A percentile compares a stretch with the other conserved stretches of the same genome.
These are phyloP conservation scores for Stagonosporopsis rhizophila DNA, from an alignment of 2,329 filamentous ascomycete genomes.

Conservation along the genomic window DNA sequence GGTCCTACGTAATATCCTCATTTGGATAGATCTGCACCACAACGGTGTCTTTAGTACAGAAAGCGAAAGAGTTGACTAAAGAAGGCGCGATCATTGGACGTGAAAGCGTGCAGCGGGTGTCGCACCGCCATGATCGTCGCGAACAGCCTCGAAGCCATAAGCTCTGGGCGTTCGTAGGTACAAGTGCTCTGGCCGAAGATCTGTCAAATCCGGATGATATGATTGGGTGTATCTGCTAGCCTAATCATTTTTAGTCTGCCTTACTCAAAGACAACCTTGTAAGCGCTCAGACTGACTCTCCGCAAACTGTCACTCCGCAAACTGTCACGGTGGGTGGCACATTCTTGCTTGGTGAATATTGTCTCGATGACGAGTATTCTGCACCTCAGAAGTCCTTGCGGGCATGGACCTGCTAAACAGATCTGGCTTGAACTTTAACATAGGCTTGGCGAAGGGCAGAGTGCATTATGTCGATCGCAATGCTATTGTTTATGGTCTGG, in stretches of 20 bases:
- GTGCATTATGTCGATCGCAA: background rate
- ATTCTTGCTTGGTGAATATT: background rate
- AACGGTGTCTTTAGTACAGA: slow-evolving; percentile 1
- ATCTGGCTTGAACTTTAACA: background rate
- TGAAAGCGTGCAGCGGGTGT: background rate
- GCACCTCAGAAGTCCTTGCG: background rate
- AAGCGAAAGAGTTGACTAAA: background rate
- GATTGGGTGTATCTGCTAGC: background rate
- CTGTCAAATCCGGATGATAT: background rate
- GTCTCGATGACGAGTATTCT: background rate
- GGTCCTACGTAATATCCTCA: slow-evolving; percentile 1
- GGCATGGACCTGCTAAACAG: background rate
- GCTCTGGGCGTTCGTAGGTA: background rate
- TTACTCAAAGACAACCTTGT: background rate
- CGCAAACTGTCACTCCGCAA: no score
- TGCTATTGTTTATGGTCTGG: background rate
- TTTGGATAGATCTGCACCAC: slow-evolving; percentile 2
- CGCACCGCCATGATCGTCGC: background rate
- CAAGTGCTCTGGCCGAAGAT: no score
- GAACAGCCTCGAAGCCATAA: slow-evolving; percentile 1
- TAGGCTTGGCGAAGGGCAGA: background rate
- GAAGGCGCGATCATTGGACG: background rate
- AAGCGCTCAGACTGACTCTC: slow-evolving; percentile 5
- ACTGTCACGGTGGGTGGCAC: background rate
- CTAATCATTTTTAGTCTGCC: background rate